Conservation (phyloP, 2,329 filamentous ascomycete genomes). For the Xylaria sp. region DNA sequence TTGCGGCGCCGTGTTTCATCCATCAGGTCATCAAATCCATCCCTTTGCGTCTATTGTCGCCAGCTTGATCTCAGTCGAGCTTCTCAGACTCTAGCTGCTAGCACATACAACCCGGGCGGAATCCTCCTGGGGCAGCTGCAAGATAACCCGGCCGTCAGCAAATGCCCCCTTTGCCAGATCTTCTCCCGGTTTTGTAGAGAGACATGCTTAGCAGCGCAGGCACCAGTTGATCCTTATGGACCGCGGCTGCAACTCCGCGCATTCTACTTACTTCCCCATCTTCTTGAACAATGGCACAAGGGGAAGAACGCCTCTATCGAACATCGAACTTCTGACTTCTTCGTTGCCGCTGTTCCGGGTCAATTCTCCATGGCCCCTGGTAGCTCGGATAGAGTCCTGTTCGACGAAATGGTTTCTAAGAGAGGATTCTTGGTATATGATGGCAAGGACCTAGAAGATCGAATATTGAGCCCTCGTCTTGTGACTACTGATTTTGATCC, state of each 20-base stretch:
- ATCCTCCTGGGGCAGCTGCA: constrained; percentile 4
- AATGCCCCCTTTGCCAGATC: constrained; percentile 15
- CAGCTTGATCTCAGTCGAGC: constrained; percentile 1
- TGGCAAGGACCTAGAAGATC: not conserved
- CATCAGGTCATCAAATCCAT: not conserved
- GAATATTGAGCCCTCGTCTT: constrained; percentile 3
- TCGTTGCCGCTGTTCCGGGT: constrained; percentile 21
- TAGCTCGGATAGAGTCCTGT: not conserved
- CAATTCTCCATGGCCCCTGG: constrained; percentile 12
- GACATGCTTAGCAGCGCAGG: constrained; percentile 3
- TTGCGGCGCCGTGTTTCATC: constrained; percentile 11
- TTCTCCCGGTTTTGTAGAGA: constrained; percentile 9
- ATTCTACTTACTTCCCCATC: constrained; percentile 14
- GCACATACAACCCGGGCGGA: not conserved
- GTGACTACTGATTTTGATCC: constrained; percentile 8
- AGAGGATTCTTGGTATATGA: constrained; percentile 22
- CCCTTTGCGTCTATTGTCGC: constrained; percentile 1
- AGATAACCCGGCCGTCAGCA: constrained; percentile 5
- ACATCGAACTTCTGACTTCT: constrained; percentile 6
- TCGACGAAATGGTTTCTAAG: constrained; percentile 21
- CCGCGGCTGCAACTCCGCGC: constrained; percentile 3
- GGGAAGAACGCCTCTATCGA: not conserved
- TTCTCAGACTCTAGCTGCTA: not conserved
- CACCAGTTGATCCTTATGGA: not conserved
- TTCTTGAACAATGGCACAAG: not conserved